These are phyloP conservation scores for Syncephalis plumigaleata DNA, from an alignment of 371 early-diverging fungal species.

Conservation along the genomic window DNA sequence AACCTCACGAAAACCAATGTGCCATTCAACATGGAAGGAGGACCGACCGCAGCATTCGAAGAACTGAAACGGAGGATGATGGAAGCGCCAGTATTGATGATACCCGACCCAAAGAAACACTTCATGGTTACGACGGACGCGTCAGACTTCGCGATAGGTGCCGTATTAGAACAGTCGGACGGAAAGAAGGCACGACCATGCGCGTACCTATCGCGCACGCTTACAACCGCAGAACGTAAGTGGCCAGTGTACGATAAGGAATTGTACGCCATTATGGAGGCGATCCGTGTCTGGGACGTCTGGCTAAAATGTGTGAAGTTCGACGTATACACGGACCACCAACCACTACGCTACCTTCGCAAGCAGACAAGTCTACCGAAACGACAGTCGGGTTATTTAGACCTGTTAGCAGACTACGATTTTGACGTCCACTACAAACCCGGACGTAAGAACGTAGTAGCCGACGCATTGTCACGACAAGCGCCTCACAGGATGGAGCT, in stretches of 20 bases:
- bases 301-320: constrained; percentile 2
- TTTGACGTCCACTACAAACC: constrained; percentile 12
- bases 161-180: constrained; percentile 5
- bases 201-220: constrained; percentile 9
- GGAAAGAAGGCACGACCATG: constrained; percentile 8
- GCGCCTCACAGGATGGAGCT: too few species aligned
- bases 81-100: constrained; percentile 6
- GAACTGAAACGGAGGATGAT: constrained; percentile 4
- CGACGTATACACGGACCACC: constrained; percentile 4
- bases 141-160: constrained; percentile 9
- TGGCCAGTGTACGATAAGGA: constrained; percentile 14
- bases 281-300: not conserved
- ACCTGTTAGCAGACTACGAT: not conserved
- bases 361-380: constrained; percentile 1
- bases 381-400: constrained; percentile 1
- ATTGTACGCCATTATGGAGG: constrained; percentile 10
- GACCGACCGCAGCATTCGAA: not conserved
- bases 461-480: constrained; percentile 11
- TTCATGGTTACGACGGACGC: constrained; percentile 8
- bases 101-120: constrained; percentile 7
- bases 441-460: constrained; percentile 11
- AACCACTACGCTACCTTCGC: not conserved
- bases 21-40: too few species aligned
- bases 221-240: constrained; percentile 10
- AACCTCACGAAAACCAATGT: constrained; percentile 13